A percentile compares a stretch with the other conserved stretches of the same genome.
Conservation (phyloP, 257 asterid genomes). For the Echium plantagineum region DNA sequence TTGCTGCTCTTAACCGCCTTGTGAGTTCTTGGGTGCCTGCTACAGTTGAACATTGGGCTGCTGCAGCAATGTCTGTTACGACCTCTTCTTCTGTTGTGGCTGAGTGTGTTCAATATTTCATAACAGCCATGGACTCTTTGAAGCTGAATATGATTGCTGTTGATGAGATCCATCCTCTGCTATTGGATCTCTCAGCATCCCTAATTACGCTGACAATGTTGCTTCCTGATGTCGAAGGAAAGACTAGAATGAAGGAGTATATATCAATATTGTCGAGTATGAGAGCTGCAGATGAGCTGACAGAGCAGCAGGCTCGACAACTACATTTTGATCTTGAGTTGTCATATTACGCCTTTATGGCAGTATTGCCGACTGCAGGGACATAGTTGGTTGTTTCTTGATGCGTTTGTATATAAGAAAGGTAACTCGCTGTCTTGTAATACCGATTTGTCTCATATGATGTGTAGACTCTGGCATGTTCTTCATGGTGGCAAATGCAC, state of each 20-base stretch:
- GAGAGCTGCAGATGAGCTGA: constrained; percentile 93
- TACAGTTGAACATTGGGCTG: constrained; percentile 78
- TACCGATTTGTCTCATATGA: no score
- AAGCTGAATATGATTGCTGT: constrained; percentile 88
- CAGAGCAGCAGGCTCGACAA: constrained; percentile 95
- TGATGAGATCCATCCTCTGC: constrained; percentile 85
- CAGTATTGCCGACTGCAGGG: constrained; percentile 70
- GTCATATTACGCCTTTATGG: constrained; percentile 91
- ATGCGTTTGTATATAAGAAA: constrained; percentile 7
- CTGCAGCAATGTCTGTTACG: constrained; percentile 35
- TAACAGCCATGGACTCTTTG: constrained; percentile 86
- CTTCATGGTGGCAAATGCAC: no score
- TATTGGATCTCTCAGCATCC: constrained; percentile 65
- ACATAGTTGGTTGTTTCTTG: constrained; percentile 25
- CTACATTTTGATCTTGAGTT: constrained; percentile 87
- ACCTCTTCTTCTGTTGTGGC: constrained; percentile 82
- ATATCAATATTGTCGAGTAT: constrained; percentile 65
- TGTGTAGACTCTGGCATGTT: no score
- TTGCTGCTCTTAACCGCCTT: constrained; percentile 66
- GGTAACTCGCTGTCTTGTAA: background rate
- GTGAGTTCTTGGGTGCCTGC: constrained; percentile 82
- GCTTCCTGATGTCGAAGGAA: constrained; percentile 90
- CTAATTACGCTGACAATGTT: constrained; percentile 66
- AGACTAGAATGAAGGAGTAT: constrained; percentile 89
- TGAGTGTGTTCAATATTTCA: constrained; percentile 81